Conservation (phyloP, 2,329 filamentous ascomycete genomes). For the Diaporthe caulivora region DNA sequence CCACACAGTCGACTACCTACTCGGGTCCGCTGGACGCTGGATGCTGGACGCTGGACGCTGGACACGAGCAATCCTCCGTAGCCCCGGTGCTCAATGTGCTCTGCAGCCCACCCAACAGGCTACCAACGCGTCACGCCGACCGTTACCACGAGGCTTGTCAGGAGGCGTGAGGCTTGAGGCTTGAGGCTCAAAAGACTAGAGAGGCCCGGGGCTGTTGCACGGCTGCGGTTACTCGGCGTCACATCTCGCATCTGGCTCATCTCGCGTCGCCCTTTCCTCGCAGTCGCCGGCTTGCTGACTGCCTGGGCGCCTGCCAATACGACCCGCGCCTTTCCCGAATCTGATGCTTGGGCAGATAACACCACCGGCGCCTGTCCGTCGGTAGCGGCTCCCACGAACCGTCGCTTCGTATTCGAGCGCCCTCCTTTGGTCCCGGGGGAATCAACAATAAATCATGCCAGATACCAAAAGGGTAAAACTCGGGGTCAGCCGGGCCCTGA, state of each 20-base stretch:
- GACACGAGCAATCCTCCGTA: conserved; percentile 7
- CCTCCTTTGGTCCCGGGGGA: background rate
- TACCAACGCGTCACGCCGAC: conserved; percentile 13
- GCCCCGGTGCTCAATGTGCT: background rate
- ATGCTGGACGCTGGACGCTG: background rate
- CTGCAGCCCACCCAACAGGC: background rate
- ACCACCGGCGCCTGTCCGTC: conserved; percentile 21
- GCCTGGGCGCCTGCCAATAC: conserved; percentile 14
- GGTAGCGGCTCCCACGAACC: conserved; percentile 16
- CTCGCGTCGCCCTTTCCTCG: conserved; percentile 17
- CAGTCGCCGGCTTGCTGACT: conserved; percentile 25
- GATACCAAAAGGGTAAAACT: conserved; percentile 22
- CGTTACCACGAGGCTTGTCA: conserved; percentile 18
- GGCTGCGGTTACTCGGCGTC: conserved; percentile 22
- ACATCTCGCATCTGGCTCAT: conserved; percentile 29
- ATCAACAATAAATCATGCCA: conserved; percentile 11
- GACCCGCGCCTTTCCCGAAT: conserved; percentile 29
- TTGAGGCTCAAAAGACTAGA: background rate
- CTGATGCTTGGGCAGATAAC: background rate
- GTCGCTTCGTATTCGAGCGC: conserved; percentile 16
- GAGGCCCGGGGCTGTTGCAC: too few species aligned
- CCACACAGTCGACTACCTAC: too few species aligned
- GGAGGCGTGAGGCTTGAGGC: background rate
- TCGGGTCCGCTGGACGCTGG: background rate
- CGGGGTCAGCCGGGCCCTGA: conserved; percentile 2